Evolutionary conservation across 2,329 filamentous ascomycete genomes (phyloP), one percentile per base, ranked within the genome.

Genomic region (Trichophyton rubrum): DNA sequence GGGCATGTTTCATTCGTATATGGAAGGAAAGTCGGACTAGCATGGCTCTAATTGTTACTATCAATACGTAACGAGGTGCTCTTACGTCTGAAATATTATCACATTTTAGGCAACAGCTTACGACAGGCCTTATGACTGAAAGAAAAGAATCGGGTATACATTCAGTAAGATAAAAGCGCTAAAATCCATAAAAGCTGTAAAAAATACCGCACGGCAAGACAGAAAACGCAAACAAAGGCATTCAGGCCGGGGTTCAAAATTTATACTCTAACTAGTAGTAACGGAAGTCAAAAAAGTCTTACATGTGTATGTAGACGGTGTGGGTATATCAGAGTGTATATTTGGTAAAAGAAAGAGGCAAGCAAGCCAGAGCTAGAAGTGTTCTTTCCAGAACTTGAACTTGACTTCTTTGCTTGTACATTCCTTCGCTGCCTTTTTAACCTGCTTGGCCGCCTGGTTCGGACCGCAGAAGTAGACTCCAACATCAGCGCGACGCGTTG

Each of bases 331-430:
- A 11, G 27, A 40, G 13, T 17, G 22, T 33, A 22, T 30, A 1
- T 49, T 35, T 17, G 1, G 11, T 11, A 24, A 33, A 17, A 38
- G 17, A 47, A 33, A n/a, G 7, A 22, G 43, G 22, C 24, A 43
- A 30, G 30, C 6, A 47, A 30, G 33, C 24, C 59, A 59, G 61
- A 38, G 49, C 38, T 45, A 79, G 64, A 78, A 79, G 70, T 99
- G 92, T 76, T 99, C 93, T 79, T 99, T 99, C 93, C 93, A 99
- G 80, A 99, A 99, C 68, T 89, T 88, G 78, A 97, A 99, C 69
- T 86, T 84, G 61, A 99, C 90, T 67, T 95, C 88, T 64, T 83
- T 83, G 41, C 82, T 85, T 11, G 85, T 88, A 15, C 87, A 86
- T 59, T 79, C 73, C 69, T 87, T 88, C 66, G 89, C 88, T 15